A percentile compares a stretch with the other conserved stretches of the same genome.
These are phyloP conservation scores for Eucalyptus viminalis DNA, from an alignment of 345 rosid genomes.

Conservation along the genomic window DNA sequence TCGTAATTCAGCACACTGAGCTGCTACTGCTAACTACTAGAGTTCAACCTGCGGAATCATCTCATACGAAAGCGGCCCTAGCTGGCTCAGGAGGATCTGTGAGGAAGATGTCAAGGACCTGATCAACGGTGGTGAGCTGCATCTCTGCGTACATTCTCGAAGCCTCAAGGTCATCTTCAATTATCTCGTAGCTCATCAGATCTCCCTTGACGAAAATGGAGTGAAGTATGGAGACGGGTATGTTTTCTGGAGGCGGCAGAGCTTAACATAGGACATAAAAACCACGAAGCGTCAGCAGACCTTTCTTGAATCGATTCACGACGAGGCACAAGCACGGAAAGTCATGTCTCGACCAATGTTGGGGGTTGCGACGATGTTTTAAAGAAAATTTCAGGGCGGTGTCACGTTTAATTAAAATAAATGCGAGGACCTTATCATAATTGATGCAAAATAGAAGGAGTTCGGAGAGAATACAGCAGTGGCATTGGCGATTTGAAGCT, in stretches of 20 bases:
- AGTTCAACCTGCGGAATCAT: neutral
- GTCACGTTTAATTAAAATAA: neutral
- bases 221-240: constrained; percentile 5
- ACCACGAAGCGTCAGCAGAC: neutral
- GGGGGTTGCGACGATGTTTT: neutral
- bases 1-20: neutral
- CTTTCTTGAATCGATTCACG: neutral
- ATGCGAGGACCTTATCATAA: neutral
- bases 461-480: neutral
- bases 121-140: neutral
- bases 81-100: constrained; percentile 5
- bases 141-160: constrained; percentile 9
- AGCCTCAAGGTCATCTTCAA: constrained; percentile 8
- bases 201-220: constrained; percentile 6
- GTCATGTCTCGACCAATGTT: neutral
- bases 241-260: constrained; percentile 8
- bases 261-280: neutral
- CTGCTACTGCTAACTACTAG: neutral
- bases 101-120: constrained; percentile 19
- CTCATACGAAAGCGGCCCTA: neutral
- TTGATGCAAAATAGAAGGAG: too few species aligned
- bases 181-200: neutral
- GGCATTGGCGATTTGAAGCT: neutral
- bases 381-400: neutral
- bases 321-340: neutral